Evolutionary conservation across 208 protist genomes (phyloP), one percentile per base, ranked within the genome.

Genomic region (Leishmania guyanensis): DNA sequence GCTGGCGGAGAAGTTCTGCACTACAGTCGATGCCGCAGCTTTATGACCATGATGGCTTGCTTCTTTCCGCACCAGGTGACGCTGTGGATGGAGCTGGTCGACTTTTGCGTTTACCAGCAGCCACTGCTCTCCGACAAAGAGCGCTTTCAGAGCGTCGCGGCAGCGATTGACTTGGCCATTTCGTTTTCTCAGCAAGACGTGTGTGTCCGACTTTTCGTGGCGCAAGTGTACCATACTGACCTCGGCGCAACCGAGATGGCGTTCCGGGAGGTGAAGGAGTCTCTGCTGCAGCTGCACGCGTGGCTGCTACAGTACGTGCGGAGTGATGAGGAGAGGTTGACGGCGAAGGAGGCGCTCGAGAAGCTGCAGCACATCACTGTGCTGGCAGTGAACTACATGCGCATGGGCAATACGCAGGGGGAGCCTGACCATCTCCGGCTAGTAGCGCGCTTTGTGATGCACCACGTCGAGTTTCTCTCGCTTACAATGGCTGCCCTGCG

Each of bases 311-410:
- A 88, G 43, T 91, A 87, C 69, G 83, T 96, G 43, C 88, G 89
- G 75, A 73, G 73, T 14, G 77, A 81, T 1, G 53, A 50, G 2
- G 39, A 65, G 17, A 53, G 68, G 36, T 53, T 43, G 43, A 26
- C 81, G 26, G 64, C 50, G 9, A 78, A 82, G 54, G 78, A 81
- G 48, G 88, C 83, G 10, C 56, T 92, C 39, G 70, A 77, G 64
- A 84, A 86, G 50, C 77, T 97, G 75, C 84, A 94, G 72, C 88
- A 90, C 64, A 89, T 97, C 50, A 75, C 88, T 12, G 83, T 93
- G 48, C 64, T 95, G 46, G 84, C 85, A 69, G 88, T 97, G 62
- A 97, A 96, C 78, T 96, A 91, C 85, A 97, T 97, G 92, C 86
- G 92, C 0, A 90, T 95, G 89, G 86, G 88, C 70, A 87, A 84